Evolutionary conservation across 1,284 basidiomycete genomes (phyloP).

Genomic region (Tilletia caries): DNA sequence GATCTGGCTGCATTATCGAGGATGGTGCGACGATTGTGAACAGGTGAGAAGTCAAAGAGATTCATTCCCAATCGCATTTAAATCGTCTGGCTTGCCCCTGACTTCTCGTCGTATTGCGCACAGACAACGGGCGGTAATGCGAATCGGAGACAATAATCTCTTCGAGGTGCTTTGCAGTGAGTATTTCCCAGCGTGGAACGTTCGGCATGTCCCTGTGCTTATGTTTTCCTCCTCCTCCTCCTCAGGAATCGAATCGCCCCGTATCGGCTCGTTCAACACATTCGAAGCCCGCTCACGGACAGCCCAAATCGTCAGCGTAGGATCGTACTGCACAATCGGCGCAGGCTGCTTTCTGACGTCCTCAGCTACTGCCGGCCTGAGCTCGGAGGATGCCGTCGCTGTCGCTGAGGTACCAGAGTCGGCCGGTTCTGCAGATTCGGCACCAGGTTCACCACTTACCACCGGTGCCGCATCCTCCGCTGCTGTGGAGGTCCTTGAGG

Average conservation of each 20-base stretch:
- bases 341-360: conserved; percentile 63
- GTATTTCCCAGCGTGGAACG: too few species aligned
- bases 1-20: conserved; percentile 82
- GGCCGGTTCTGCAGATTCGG: not conserved
- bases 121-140: conserved; percentile 60
- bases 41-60: conserved; percentile 57
- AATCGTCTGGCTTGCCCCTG: not conserved
- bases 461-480: not conserved
- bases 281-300: conserved; percentile 75
- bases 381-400: not conserved
- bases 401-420: not conserved
- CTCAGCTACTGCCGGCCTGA: not conserved
- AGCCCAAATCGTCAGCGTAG: conserved; percentile 72
- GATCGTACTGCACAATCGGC: conserved; percentile 76
- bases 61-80: conserved; percentile 6
- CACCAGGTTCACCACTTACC: not conserved
- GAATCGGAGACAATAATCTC: conserved; percentile 83
- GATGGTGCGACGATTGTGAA: conserved; percentile 84
- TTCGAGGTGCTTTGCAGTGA: conserved; percentile 86
- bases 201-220: conserved; percentile 13
- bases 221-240: not conserved
- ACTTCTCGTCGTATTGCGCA: not conserved
- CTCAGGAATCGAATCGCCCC: conserved; percentile 75
- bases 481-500: conserved; percentile 64
- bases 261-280: conserved; percentile 78